These are phyloP conservation scores for Sporothrix humicola DNA, from an alignment of 2,329 filamentous ascomycete species.

Conservation along the genomic window DNA sequence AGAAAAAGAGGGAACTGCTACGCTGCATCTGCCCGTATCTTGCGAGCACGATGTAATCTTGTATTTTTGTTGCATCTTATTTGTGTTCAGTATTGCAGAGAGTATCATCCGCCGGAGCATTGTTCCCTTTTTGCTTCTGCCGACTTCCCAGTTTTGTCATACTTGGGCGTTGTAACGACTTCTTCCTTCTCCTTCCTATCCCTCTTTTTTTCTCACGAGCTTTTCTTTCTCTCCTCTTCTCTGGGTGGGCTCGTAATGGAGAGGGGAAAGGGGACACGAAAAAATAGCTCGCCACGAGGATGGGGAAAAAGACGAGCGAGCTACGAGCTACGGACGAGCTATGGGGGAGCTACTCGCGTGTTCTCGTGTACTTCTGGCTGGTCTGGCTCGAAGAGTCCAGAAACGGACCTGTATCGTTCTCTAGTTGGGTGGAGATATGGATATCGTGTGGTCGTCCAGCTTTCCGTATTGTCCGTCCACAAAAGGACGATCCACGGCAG, in stretches of 20 bases:
- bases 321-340: conserved; percentile 21
- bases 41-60: too few relatives aligned
- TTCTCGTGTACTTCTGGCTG: conserved; percentile 10
- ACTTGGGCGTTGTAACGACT: neutral
- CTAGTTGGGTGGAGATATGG: neutral
- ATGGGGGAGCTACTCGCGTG: conserved; percentile 8
- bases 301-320: neutral
- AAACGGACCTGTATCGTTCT: neutral
- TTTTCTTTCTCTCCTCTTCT: neutral
- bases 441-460: neutral
- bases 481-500: conserved; percentile 11
- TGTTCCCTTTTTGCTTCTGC: neutral
- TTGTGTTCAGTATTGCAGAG: too few relatives aligned
- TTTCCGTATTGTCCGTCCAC: too few relatives aligned
- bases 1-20: neutral
- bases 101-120: conserved; percentile 16
- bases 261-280: neutral
- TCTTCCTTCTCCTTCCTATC: neutral
- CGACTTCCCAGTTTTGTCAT: too few relatives aligned
- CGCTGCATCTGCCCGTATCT: neutral
- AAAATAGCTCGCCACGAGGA: conserved; percentile 23
- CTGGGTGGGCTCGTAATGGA: conserved; percentile 17
- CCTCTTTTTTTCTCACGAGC: neutral
- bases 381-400: neutral
- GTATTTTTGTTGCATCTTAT: too few relatives aligned